A percentile compares a stretch with the other conserved stretches of the same genome.
phyloP scores from a whole-genome alignment of 768 basidiomycete genomes.

The Gyrodon lividus region DNA sequence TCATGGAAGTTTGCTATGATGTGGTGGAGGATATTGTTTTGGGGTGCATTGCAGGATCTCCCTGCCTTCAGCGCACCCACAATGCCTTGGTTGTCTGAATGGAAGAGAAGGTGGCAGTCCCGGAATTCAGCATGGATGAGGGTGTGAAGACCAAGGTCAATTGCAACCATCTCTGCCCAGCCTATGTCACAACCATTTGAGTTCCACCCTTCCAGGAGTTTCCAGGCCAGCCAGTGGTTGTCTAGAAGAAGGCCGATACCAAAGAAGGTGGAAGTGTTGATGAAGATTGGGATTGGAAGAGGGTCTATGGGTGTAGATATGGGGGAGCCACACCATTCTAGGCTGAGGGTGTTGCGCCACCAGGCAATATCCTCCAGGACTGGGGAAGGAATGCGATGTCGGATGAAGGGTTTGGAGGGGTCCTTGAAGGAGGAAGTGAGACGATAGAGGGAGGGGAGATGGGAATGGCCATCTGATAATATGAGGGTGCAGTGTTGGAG shows the following conservation, averaged over 20 bases:
- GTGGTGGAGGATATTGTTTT: too few relatives aligned
- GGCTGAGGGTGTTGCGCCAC: slow-evolving; percentile 22
- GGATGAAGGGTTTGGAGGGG: slow-evolving; percentile 8
- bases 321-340: not conserved
- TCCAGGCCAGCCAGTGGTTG: slow-evolving; percentile 39
- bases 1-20: too few relatives aligned
- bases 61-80: slow-evolving; percentile 12
- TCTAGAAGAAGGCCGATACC: slow-evolving; percentile 41
- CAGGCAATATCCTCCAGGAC: slow-evolving; percentile 25
- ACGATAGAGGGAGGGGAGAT: slow-evolving; percentile 29
- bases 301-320: not conserved
- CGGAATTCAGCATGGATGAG: slow-evolving; percentile 23
- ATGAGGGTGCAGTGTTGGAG: slow-evolving; percentile 37
- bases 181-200: slow-evolving; percentile 32
- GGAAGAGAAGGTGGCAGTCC: slow-evolving; percentile 26
- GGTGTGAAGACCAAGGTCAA: slow-evolving; percentile 39
- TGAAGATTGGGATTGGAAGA: slow-evolving; percentile 20
- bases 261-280: slow-evolving; percentile 39
- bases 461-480: slow-evolving; percentile 28
- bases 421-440: slow-evolving; percentile 28
- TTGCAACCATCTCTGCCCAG: slow-evolving; percentile 45
- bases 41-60: too few relatives aligned
- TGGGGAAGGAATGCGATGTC: slow-evolving; percentile 8
- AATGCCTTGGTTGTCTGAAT: slow-evolving; percentile 43
- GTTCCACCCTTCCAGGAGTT: slow-evolving; percentile 31